Conservation (phyloP, 345 rosid species). For the Raphanus raphanistrum region DNA sequence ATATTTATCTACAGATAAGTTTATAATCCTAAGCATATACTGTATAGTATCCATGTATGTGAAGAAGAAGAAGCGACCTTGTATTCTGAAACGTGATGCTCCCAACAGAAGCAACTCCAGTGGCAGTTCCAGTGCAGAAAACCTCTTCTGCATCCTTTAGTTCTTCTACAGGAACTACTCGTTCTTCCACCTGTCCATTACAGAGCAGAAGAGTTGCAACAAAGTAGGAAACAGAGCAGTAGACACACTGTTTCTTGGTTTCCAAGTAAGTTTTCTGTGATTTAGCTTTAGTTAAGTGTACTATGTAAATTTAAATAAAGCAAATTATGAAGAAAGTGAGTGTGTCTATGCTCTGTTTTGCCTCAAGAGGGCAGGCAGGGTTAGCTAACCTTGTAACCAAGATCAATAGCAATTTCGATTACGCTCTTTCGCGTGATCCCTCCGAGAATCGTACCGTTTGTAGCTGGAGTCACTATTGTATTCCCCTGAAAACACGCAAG, state of each 20-base stretch:
- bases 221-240: not conserved
- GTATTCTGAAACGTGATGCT: slow-evolving; percentile 56
- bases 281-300: not conserved
- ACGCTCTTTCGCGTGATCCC: slow-evolving; percentile 80
- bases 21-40: not conserved
- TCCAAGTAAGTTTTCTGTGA: not conserved
- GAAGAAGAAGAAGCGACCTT: slow-evolving; percentile 38
- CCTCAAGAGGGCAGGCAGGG: not conserved
- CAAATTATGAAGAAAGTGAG: not conserved
- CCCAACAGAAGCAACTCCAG: slow-evolving; percentile 66
- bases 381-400: slow-evolving; percentile 59
- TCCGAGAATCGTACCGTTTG: slow-evolving; percentile 70
- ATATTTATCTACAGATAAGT: not conserved
- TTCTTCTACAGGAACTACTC: slow-evolving; percentile 57
- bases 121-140: slow-evolving; percentile 88
- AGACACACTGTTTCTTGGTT: not conserved
- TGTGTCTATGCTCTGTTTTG: not conserved
- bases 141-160: slow-evolving; percentile 62
- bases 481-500: slow-evolving; percentile 47
- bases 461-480: slow-evolving; percentile 67
- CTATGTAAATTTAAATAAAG: not conserved
- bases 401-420: slow-evolving; percentile 67
- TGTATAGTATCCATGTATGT: not conserved
- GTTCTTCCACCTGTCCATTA: slow-evolving; percentile 61
- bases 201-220: not conserved